phyloP scores from a whole-genome alignment of 176 grass and related monocot genomes.

The Hordeum marinum region DNA sequence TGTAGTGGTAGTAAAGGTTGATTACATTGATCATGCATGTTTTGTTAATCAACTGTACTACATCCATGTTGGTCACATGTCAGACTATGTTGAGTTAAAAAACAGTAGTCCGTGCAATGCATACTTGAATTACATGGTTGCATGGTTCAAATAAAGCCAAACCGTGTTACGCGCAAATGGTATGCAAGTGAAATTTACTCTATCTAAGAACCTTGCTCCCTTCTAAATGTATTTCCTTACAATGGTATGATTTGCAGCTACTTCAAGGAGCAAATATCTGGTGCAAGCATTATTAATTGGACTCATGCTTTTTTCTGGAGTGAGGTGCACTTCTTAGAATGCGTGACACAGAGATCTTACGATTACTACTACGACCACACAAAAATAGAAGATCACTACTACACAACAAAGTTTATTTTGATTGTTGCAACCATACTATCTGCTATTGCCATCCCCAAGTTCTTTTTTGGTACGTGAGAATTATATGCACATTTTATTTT shows the following conservation, averaged over 20 bases:
- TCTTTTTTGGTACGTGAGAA: not conserved
- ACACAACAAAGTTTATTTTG: not conserved
- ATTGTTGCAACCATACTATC: not conserved
- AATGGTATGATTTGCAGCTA: not conserved
- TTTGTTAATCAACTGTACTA: too few relatives aligned
- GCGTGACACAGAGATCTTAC: not conserved
- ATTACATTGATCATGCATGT: too few relatives aligned
- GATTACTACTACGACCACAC: too few relatives aligned
- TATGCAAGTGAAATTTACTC: not conserved
- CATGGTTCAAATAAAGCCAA: not conserved
- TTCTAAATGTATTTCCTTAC: not conserved
- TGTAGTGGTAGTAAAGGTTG: too few relatives aligned
- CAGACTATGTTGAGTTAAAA: too few relatives aligned
- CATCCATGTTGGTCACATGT: too few relatives aligned
- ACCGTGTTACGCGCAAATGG: too few relatives aligned
- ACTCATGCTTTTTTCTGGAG: not conserved
- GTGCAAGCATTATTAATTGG: not conserved
- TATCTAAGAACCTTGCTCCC: not conserved
- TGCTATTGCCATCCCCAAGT: not conserved
- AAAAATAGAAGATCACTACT: too few relatives aligned
- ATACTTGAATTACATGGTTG: not conserved
- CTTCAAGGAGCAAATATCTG: not conserved
- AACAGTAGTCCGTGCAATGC: not conserved
- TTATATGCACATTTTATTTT: not conserved
- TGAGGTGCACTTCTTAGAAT: not conserved